These are phyloP conservation scores for Curvularia sp. DNA, from an alignment of 2,329 filamentous ascomycete genomes.

Conservation along the genomic window DNA sequence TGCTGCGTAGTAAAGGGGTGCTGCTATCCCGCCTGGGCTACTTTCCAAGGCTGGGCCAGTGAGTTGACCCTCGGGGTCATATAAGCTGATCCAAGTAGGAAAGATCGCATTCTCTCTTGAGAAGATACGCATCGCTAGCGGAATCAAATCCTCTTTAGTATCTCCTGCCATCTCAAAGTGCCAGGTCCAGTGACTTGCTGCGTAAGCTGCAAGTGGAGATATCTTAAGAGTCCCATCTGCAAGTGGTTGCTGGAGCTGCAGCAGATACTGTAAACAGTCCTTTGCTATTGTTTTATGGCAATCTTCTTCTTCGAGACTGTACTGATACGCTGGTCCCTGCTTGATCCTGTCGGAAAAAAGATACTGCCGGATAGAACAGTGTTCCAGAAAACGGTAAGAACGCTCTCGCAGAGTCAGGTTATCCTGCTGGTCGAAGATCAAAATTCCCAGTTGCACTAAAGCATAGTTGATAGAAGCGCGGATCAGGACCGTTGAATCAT, in stretches of 20 bases:
- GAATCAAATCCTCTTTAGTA: slow-evolving; percentile 16
- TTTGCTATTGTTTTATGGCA: slow-evolving; percentile 32
- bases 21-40: slow-evolving; percentile 8
- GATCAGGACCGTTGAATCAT: no score
- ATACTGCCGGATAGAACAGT: slow-evolving; percentile 47
- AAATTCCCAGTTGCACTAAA: no score
- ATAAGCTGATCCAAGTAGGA: slow-evolving; percentile 29
- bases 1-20: slow-evolving; percentile 34
- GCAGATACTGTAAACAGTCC: slow-evolving; percentile 36
- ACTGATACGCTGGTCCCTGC: slow-evolving; percentile 9
- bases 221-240: background rate
- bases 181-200: slow-evolving; percentile 39
- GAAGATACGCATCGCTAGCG: slow-evolving; percentile 21
- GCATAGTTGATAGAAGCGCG: no score
- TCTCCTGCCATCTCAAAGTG: slow-evolving; percentile 27
- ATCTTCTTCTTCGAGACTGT: slow-evolving; percentile 30
- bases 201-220: slow-evolving; percentile 34
- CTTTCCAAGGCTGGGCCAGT: slow-evolving; percentile 8
- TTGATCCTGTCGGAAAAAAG: slow-evolving; percentile 30
- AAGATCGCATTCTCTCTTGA: slow-evolving; percentile 21
- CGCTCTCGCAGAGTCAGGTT: no score
- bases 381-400: slow-evolving; percentile 35
- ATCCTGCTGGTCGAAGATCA: no score
- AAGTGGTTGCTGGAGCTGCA: slow-evolving; percentile 26
- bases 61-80: slow-evolving; percentile 22